These are phyloP conservation scores for Quillaja saponaria DNA, from an alignment of 306 rosid species.

Conservation along the genomic window DNA sequence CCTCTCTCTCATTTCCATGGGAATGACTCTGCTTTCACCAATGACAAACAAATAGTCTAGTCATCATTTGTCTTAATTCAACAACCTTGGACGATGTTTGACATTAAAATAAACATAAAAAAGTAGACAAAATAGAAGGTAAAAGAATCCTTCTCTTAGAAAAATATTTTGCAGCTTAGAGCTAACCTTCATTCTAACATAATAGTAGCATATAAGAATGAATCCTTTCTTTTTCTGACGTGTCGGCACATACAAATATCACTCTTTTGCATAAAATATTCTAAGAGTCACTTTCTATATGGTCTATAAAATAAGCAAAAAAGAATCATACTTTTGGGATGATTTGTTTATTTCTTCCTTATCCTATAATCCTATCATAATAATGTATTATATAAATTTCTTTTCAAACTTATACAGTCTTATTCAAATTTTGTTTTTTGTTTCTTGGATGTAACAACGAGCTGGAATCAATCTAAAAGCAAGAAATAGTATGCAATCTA, in stretches of 20 bases:
- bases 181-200: no score
- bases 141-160: no score
- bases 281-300: neutral
- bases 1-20: neutral
- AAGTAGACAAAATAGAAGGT: neutral
- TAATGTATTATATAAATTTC: no score
- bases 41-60: conserved; percentile 1
- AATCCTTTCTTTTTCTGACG: neutral
- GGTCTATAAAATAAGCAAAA: neutral
- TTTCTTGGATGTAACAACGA: no score
- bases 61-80: neutral
- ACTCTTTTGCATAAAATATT: neutral
- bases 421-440: no score
- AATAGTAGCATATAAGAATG: no score
- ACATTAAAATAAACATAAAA: neutral
- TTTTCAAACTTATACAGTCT: no score
- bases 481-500: no score
- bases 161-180: no score
- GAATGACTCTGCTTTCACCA: neutral
- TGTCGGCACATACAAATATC: neutral
- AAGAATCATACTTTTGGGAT: neutral
- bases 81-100: conserved; percentile 1
- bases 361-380: no score
- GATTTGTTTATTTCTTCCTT: no score
- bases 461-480: no score